Evolutionary conservation across 306 rosid species (phyloP), one percentile per base, ranked within the genome.

Genomic region (Cicer bijugum): DNA sequence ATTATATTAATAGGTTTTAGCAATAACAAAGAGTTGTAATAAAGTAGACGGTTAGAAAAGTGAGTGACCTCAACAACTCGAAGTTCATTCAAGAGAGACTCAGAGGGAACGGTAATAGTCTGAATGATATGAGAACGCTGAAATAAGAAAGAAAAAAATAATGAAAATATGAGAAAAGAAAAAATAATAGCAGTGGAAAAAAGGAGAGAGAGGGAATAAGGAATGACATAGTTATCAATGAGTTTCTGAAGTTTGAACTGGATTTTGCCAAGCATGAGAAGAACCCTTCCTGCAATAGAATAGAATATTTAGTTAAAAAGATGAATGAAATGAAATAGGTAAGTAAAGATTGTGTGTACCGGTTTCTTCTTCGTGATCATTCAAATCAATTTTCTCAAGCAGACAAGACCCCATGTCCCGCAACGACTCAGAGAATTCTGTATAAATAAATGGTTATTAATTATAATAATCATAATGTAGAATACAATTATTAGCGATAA

Each of bases 11-110:
- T 47, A 39, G 46, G 60, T 16, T 46, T 64, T 33, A 56, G 47
- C 55, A 71, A 20, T n/a, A 39, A 68, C 43, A 58, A 59, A 63
- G 40, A 58, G 58, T 16, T 76, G 59, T 28, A 51, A 46, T 19
- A 23, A 23, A 23, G 28, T 23, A 23, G 28, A 23, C 3, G 28
- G 28, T 23, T 23, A 23, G 28, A 23, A 23, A 23, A 23, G 28
- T 23, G 28, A 23, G 28, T 23, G 43, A 59, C 99, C 99, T 95
- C 99, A 56, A 95, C 96, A 45, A 85, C 88, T 82, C 88, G 96
- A 84, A 95, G 97, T 71, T 95, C 97, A 78, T 95, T 95, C 64
- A 95, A 86, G 59, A 95, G 96, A 86, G 97, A 91, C 79, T 91
- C 99, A 17, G 99, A 95, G 2, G 99, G 99, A 61, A 82, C 81